Evolutionary conservation across 177 flowering plant genomes (phyloP).

Genomic region (Telopea speciosissima): DNA sequence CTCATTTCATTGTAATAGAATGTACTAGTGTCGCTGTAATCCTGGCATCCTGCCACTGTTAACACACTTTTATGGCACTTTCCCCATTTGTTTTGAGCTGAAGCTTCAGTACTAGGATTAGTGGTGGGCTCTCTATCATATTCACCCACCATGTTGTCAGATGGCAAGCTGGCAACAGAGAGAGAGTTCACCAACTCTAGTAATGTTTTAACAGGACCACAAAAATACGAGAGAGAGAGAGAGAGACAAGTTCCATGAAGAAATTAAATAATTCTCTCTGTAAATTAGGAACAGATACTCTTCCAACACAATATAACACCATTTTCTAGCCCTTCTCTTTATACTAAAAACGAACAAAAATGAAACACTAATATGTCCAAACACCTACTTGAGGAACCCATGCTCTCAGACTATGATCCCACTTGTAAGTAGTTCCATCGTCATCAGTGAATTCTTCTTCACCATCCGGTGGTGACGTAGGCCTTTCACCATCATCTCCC

Average conservation of each 20-base stretch:
- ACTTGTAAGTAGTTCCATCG: constrained; percentile 93
- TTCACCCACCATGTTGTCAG: no score
- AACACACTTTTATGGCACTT: no score
- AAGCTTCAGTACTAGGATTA: no score
- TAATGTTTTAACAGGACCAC: background rate
- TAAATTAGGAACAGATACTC: background rate
- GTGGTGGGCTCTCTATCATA: no score
- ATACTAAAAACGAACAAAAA: background rate
- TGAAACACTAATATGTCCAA: background rate
- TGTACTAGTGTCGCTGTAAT: no score
- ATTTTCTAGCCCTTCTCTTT: background rate
- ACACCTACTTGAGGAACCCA: constrained; percentile 95
- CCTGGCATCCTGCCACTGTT: no score
- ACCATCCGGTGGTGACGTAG: constrained; percentile 86
- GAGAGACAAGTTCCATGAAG: background rate
- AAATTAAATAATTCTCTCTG: no score
- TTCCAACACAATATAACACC: background rate
- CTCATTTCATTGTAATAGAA: no score
- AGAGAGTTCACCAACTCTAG: no score
- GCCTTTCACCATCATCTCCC: constrained; percentile 43
- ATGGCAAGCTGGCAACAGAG: no score
- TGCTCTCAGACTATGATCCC: constrained; percentile 72
- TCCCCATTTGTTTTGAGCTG: no score
- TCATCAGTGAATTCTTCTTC: constrained; percentile 96
- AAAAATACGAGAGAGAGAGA: background rate